Evolutionary conservation across 2,329 filamentous ascomycete species (phyloP), one percentile per base, ranked within the genome.

Genomic region (Hypoxylon sp.): DNA sequence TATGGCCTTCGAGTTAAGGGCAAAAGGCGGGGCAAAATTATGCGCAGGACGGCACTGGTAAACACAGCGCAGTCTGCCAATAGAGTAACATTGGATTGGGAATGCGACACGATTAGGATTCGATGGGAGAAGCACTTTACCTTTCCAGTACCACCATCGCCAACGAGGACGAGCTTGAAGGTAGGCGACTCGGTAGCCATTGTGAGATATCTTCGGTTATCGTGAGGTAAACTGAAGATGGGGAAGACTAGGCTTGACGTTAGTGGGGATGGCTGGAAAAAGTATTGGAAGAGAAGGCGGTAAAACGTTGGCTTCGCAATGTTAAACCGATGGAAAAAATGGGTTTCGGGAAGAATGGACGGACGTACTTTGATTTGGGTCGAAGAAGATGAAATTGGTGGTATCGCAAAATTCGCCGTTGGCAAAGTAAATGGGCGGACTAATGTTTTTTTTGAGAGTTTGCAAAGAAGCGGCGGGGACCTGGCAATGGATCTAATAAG

Each of bases 91-190:
- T 32, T 23, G 15, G 15, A 12, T 42, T 34, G 27, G 12, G 17
- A 37, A 21, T 57, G 52, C 34, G 57, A 34, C 43, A 44, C 13
- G 26, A 38, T 30, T 50, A 46, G 16, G 7, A 25, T 15, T 15
- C 8, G 31, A 41, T 43, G 31, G 7, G 11, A 17, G 6, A n/a
- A n/a, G n/a, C n/a, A n/a, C 32, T 25, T 53, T 78, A 95, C 94
- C 92, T 99, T 99, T 81, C 94, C 94, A 71, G 94, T 99, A 84
- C 94, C 94, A 78, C 94, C 94, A 75, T 99, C 94, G 76, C 94
- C 94, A 72, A 99, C 94, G 79, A 99, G 91, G 75, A 99, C 94
- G 71, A 99, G 90, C 90, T 99, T 99, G 89, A 99, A 99, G 76
- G 91, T 96, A 65, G 93, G 91, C 64, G 79, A 70, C 59, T 64